These are phyloP conservation scores for Saccharomycopsis oosterbeekiorum DNA, from an alignment of 805 yeast species.

Conservation along the genomic window DNA sequence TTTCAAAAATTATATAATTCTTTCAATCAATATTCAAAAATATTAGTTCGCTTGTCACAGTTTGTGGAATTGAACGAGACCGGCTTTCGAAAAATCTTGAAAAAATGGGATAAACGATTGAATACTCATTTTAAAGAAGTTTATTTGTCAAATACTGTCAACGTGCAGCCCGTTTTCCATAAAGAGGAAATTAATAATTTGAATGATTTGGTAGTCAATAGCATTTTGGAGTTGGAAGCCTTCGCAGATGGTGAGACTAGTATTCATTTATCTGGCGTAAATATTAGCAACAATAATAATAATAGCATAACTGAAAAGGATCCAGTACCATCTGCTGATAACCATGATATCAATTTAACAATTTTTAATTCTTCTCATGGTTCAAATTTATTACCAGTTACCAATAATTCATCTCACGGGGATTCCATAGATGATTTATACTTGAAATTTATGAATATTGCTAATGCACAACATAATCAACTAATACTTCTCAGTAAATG, in stretches of 20 bases:
- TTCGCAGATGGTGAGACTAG: constrained; percentile 42
- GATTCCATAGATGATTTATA: constrained; percentile 52
- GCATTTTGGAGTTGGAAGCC: constrained; percentile 67
- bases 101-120: constrained; percentile 97
- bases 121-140: constrained; percentile 91
- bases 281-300: neutral
- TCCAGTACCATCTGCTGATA: neutral
- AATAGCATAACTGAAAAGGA: neutral
- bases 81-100: constrained; percentile 89
- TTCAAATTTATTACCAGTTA: neutral
- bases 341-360: neutral
- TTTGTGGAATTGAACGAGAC: constrained; percentile 91
- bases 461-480: constrained; percentile 30
- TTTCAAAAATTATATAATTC: constrained; percentile 80
- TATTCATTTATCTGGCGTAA: constrained; percentile 16
- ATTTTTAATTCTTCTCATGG: neutral
- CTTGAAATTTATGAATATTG: constrained; percentile 53
- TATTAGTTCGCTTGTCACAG: constrained; percentile 80
- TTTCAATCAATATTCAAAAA: constrained; percentile 81
- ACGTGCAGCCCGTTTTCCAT: constrained; percentile 94
- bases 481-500: constrained; percentile 30
- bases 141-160: constrained; percentile 83
- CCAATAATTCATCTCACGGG: constrained; percentile 30
- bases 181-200: constrained; percentile 76
- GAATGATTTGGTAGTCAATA: constrained; percentile 63